Evolutionary conservation across 768 basidiomycete genomes (phyloP).

Genomic region (Amanita rubescens): DNA sequence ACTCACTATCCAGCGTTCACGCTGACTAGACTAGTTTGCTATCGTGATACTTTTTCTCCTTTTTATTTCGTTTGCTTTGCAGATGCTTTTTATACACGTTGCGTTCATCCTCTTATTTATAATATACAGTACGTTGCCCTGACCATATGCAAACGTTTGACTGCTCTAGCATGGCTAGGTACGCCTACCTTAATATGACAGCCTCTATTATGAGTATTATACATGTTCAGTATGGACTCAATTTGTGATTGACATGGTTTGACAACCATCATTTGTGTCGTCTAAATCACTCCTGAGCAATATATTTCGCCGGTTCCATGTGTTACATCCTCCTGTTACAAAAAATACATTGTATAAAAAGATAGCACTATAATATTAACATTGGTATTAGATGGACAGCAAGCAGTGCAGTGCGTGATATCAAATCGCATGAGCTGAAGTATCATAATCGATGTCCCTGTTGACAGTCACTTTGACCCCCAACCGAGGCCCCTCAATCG

Average conservation of each 20-base stretch:
- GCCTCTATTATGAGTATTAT: too few relatives aligned
- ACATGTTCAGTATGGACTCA: too few relatives aligned
- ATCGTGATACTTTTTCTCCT: neutral
- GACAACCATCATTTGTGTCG: neutral
- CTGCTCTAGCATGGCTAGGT: neutral
- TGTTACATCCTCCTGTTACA: neutral
- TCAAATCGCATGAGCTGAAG: slow-evolving; percentile 5
- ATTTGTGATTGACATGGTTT: too few relatives aligned
- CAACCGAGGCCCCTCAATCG: slow-evolving; percentile 15
- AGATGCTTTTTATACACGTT: neutral
- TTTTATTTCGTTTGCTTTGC: neutral
- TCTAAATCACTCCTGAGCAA: too few relatives aligned
- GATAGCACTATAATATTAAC: neutral
- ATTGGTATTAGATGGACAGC: neutral
- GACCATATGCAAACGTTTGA: neutral
- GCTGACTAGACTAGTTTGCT: neutral
- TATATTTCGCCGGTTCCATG: neutral
- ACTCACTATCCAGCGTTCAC: neutral
- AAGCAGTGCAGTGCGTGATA: neutral
- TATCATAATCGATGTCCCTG: slow-evolving; percentile 46
- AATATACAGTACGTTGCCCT: neutral
- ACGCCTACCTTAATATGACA: neutral
- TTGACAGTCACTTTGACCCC: slow-evolving; percentile 59
- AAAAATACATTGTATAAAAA: neutral
- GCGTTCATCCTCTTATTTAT: neutral